Conservation (phyloP, 78 protist species). For the Cyanophora paradoxa region DNA sequence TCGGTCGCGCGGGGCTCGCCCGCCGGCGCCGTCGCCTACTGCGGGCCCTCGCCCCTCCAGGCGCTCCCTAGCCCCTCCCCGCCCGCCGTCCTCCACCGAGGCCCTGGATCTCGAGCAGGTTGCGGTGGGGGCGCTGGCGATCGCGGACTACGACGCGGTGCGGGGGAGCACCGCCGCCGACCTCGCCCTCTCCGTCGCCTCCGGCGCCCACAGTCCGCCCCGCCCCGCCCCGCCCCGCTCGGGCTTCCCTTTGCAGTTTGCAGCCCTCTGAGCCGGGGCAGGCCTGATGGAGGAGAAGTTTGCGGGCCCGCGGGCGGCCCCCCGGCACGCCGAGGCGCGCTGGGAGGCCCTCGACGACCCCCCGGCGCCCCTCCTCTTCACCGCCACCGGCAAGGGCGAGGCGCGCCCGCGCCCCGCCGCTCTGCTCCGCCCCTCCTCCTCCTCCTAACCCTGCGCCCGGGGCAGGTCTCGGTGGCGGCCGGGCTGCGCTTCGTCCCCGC, state of each 20-base stretch:
- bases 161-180: background rate
- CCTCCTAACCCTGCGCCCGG: too few species aligned
- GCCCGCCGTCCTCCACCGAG: too few species aligned
- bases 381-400: background rate
- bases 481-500: background rate
- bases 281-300: background rate
- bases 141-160: conserved; percentile 3
- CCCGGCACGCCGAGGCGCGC: too few species aligned
- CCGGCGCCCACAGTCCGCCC: background rate
- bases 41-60: too few species aligned
- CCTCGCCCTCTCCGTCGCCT: background rate
- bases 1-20: background rate
- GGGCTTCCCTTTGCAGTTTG: background rate
- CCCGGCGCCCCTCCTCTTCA: background rate
- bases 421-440: too few species aligned
- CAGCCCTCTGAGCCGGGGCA: background rate
- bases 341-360: too few species aligned
- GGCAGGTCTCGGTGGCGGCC: background rate
- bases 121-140: background rate
- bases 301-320: background rate
- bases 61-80: too few species aligned
- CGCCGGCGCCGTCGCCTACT: too few species aligned
- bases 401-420: too few species aligned
- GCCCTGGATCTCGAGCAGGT: too few species aligned
- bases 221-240: background rate